Percentiles rank a stretch among this genome's conserved stretches.
These are phyloP conservation scores for Collybiopsis confluens DNA, from an alignment of 768 basidiomycete genomes.

Conservation along the genomic window DNA sequence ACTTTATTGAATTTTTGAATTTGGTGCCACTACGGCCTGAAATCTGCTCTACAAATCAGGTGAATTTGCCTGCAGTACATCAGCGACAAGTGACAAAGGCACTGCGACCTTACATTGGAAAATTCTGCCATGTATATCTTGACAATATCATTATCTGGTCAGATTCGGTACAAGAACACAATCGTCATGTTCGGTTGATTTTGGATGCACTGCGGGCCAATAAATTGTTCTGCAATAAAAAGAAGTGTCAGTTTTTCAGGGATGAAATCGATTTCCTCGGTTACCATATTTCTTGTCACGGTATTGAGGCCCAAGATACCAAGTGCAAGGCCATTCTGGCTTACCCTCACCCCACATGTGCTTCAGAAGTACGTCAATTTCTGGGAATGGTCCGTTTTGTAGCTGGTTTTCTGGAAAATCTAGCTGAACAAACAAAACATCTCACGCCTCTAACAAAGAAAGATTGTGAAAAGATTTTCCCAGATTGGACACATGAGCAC, in stretches of 20 bases:
- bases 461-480: slow-evolving; percentile 12
- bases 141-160: slow-evolving; percentile 29
- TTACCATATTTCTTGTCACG: slow-evolving; percentile 17
- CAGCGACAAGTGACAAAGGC: slow-evolving; percentile 21
- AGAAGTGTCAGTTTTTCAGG: slow-evolving; percentile 16
- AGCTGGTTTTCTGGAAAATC: slow-evolving; percentile 9
- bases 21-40: no score
- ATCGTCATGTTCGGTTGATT: slow-evolving; percentile 11
- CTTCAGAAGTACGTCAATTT: slow-evolving; percentile 15
- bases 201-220: slow-evolving; percentile 8
- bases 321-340: slow-evolving; percentile 18
- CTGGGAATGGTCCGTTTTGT: slow-evolving; percentile 21
- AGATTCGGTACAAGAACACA: slow-evolving; percentile 18
- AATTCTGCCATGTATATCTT: slow-evolving; percentile 30
- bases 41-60: no score
- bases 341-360: slow-evolving; percentile 16
- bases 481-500: not conserved
- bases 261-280: slow-evolving; percentile 15
- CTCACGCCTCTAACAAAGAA: slow-evolving; percentile 16
- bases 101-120: slow-evolving; percentile 23
- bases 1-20: no score
- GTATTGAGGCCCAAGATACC: slow-evolving; percentile 15
- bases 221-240: slow-evolving; percentile 17
- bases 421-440: slow-evolving; percentile 15
- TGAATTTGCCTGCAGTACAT: slow-evolving; percentile 26